phyloP scores from a whole-genome alignment of 2,329 filamentous ascomycete genomes.

The Apiospora rasikravindrae region DNA sequence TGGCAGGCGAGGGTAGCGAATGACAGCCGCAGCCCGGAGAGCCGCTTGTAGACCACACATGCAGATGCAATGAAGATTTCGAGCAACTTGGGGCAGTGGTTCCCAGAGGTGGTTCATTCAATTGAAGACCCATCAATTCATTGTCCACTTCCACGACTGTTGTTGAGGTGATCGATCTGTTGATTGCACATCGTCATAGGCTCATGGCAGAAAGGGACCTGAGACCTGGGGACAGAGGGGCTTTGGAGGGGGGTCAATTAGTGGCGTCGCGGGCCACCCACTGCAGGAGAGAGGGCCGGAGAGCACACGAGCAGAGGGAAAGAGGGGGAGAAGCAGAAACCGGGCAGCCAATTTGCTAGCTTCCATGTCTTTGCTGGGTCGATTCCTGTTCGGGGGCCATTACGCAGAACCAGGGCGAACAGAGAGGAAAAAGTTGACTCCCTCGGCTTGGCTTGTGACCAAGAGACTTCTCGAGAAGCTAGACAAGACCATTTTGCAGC shows the following conservation, averaged over 20 bases:
- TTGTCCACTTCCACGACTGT: background rate
- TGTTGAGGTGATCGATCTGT: background rate
- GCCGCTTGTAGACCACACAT: background rate
- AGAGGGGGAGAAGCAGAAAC: background rate
- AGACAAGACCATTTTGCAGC: conserved; percentile 1
- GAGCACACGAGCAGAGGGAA: background rate
- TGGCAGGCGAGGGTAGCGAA: background rate
- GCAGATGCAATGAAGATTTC: background rate
- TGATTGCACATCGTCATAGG: background rate
- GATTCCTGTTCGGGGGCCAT: background rate
- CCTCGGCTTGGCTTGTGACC: background rate
- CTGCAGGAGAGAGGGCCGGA: background rate
- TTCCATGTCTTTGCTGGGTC: background rate
- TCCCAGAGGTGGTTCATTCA: background rate
- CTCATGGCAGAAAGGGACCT: background rate
- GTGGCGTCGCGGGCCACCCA: background rate
- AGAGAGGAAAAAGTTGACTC: background rate
- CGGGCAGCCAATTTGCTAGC: background rate
- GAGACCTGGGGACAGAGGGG: background rate
- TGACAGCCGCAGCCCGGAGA: background rate
- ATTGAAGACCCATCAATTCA: background rate
- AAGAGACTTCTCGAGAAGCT: background rate
- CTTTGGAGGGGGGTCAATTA: conserved; percentile 1
- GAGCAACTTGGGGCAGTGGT: background rate
- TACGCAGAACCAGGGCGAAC: conserved; percentile 4